Percentiles rank a stretch among this genome's conserved stretches.
These are phyloP conservation scores for Glarea lozoyensis DNA, from an alignment of 495 filamentous ascomycete genomes.

Conservation along the genomic window DNA sequence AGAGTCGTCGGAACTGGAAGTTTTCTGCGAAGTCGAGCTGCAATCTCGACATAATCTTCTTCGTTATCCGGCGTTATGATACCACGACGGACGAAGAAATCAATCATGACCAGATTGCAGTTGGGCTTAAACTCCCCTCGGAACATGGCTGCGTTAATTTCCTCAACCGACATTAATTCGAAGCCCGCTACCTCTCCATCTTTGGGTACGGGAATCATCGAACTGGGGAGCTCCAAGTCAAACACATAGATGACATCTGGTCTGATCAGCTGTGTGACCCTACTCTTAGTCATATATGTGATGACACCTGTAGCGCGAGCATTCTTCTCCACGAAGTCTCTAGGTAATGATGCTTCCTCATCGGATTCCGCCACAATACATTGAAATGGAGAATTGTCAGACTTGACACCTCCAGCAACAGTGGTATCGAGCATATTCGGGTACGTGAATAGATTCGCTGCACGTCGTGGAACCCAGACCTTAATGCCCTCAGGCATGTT, in stretches of 20 bases:
- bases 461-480: slow-evolving; percentile 44
- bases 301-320: slow-evolving; percentile 27
- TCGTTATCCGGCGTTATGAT: slow-evolving; percentile 42
- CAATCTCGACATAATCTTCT: slow-evolving; percentile 38
- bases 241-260: slow-evolving; percentile 40
- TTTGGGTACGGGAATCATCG: slow-evolving; percentile 30
- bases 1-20: slow-evolving; percentile 12
- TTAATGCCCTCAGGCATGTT: slow-evolving; percentile 22
- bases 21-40: slow-evolving; percentile 31
- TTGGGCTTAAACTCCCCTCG: slow-evolving; percentile 45
- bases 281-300: slow-evolving; percentile 27
- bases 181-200: slow-evolving; percentile 48
- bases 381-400: slow-evolving; percentile 32
- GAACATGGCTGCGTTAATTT: slow-evolving; percentile 34
- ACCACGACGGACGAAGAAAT: slow-evolving; percentile 48
- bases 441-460: slow-evolving; percentile 36
- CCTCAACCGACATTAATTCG: slow-evolving; percentile 33
- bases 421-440: slow-evolving; percentile 45
- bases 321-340: slow-evolving; percentile 22
- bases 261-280: slow-evolving; percentile 28
- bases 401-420: slow-evolving; percentile 44
- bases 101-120: slow-evolving; percentile 38
- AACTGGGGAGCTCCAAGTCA: slow-evolving; percentile 34
- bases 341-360: slow-evolving; percentile 42
- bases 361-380: slow-evolving; percentile 43